phyloP scores from a whole-genome alignment of 306 rosid species.

The Ochetophila trinervis region DNA sequence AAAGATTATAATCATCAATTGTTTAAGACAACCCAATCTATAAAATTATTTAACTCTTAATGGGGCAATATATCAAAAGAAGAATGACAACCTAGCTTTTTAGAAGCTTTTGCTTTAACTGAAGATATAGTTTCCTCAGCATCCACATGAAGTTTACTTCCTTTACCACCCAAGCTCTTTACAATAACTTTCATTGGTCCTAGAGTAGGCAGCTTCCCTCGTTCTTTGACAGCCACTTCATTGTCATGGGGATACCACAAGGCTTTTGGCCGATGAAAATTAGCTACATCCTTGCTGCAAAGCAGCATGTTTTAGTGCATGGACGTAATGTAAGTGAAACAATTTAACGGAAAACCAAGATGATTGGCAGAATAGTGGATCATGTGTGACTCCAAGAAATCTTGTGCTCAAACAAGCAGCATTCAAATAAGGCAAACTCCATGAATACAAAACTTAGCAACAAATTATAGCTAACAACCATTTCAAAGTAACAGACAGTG shows the following conservation, averaged over 20 bases:
- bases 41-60: constrained; percentile 9
- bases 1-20: background rate
- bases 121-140: constrained; percentile 77
- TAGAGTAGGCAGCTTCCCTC: constrained; percentile 64
- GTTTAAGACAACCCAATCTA: background rate
- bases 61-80: constrained; percentile 14
- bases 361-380: too few relatives aligned
- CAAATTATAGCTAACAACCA: background rate
- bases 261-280: constrained; percentile 96
- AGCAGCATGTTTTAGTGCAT: constrained; percentile 28
- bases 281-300: constrained; percentile 89
- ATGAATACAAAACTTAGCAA: background rate
- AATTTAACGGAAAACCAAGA: background rate
- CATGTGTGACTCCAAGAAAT: background rate
- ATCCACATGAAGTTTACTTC: constrained; percentile 75
- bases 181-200: constrained; percentile 82
- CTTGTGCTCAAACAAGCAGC: constrained; percentile 1
- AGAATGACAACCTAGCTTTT: constrained; percentile 81
- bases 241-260: constrained; percentile 95
- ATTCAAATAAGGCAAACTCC: background rate
- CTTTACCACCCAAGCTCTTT: constrained; percentile 95
- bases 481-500: too few relatives aligned
- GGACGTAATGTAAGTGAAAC: constrained; percentile 3
- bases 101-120: constrained; percentile 80
- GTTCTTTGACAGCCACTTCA: constrained; percentile 75